Base-by-base conservation (phyloP, 2,329 filamentous ascomycete species). In the Gyromitra esculenta region DNA sequence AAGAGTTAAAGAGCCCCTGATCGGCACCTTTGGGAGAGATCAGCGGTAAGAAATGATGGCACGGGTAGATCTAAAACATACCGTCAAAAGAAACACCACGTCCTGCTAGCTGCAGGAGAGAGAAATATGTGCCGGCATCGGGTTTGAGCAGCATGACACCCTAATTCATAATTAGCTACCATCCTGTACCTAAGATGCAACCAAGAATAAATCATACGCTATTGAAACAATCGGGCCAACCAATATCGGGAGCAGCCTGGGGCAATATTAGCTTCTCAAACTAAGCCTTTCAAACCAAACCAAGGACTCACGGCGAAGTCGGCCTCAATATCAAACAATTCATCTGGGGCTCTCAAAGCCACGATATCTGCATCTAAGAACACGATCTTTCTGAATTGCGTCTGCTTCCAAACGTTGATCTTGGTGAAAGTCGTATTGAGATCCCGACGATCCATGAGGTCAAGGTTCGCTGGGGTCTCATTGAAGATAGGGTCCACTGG, bases 151-250 rank as follows among this genome's bases (percentile, higher is more conserved):
- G 93, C 93, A 99, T 96, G 81, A 99, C 90, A 81, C 96, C 96
- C 80, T 81, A 77, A 39, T 65, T 6, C 18, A 70, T 62, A 50
- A 74, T 67, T 56, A 73, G 73, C 18, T 67, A 70, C 31, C 60
- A 63, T 64, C n/a, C 39, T 37, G 50, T 39, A 45, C 52, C 39
- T 43, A 35, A 31, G 41, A 65, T 54, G 54, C 8, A 39, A 52
- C 39, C 39, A 76, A 21, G 43, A 39, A 74, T 71, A 43, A 56
- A 65, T 62, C 79, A 13, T 79, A 81, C 80, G n/a, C 92, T 94
- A 85, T 99, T 99, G 89, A 98, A 98, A 77, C 94, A 89, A 85
- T 99, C 96, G 43, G 96, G 96, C 96, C 96, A 99, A 80, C 96
- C 96, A 81, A 98, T 94, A 84, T 99, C 96, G 41, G 96, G 94